A percentile compares a stretch with the other conserved stretches of the same genome.
Conservation (phyloP, 805 yeast genomes). For the Sugiyamaella chiloensis region DNA sequence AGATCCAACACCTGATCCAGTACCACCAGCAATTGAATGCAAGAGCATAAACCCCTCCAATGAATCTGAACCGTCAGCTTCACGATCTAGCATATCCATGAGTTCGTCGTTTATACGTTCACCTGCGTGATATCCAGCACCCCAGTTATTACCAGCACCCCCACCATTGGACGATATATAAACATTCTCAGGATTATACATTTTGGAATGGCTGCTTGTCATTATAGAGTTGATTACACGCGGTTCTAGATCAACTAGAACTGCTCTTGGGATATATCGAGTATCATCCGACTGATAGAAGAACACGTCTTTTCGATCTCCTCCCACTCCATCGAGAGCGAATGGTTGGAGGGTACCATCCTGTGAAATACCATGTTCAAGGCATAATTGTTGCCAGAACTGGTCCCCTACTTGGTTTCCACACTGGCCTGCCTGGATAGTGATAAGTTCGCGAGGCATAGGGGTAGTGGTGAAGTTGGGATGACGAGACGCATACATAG, state of each 20-base stretch:
- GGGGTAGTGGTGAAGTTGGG: no score
- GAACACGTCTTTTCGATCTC: constrained; percentile 80
- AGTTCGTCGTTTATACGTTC: constrained; percentile 65
- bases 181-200: constrained; percentile 81
- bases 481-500: no score
- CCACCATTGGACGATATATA: constrained; percentile 77
- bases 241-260: constrained; percentile 87
- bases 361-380: constrained; percentile 77
- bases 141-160: constrained; percentile 98
- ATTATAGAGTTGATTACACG: constrained; percentile 65
- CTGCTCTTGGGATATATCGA: constrained; percentile 83
- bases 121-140: constrained; percentile 81
- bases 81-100: constrained; percentile 79
- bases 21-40: constrained; percentile 98
- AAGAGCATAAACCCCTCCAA: constrained; percentile 85
- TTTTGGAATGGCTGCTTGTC: constrained; percentile 47
- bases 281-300: constrained; percentile 72
- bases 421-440: constrained; percentile 69
- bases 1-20: constrained; percentile 96
- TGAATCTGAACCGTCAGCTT: constrained; percentile 85
- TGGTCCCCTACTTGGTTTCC: constrained; percentile 94
- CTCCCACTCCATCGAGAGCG: constrained; percentile 34
- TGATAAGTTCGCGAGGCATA: constrained; percentile 36
- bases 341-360: constrained; percentile 53
- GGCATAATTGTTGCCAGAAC: constrained; percentile 86